These are phyloP conservation scores for Cicer yamashitae DNA, from an alignment of 306 rosid species.

Conservation along the genomic window DNA sequence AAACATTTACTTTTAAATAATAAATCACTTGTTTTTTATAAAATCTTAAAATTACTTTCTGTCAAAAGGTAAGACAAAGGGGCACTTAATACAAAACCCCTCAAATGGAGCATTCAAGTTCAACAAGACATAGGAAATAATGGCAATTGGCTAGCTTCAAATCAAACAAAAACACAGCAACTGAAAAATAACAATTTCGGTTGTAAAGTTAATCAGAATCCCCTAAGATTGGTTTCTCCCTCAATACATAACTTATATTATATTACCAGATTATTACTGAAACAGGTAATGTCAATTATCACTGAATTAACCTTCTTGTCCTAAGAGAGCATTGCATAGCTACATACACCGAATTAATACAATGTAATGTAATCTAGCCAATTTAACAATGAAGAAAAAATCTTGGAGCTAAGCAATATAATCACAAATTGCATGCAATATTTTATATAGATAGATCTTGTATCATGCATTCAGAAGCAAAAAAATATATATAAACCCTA, in stretches of 20 bases:
- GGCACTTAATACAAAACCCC: not conserved
- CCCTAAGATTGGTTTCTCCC: not conserved
- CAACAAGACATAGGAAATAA: slow-evolving; percentile 9
- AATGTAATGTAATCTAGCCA: not conserved
- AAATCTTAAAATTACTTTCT: not conserved
- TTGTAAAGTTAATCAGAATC: not conserved
- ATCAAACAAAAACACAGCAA: not conserved
- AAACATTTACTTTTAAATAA: too few relatives aligned
- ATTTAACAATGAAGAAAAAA: slow-evolving; percentile 6
- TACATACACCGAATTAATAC: not conserved
- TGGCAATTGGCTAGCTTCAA: not conserved
- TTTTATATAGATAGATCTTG: slow-evolving; percentile 1
- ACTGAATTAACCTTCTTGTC: not conserved
- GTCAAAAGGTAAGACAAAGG: not conserved
- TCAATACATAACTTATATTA: not conserved
- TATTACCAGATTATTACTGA: not conserved
- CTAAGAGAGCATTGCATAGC: not conserved
- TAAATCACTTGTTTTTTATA: not conserved
- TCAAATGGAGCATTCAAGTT: not conserved
- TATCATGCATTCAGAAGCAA: not conserved
- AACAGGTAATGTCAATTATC: not conserved
- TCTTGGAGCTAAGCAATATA: not conserved
- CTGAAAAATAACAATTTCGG: not conserved
- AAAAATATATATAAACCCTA: slow-evolving; percentile 33
- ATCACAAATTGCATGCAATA: not conserved